Evolutionary conservation across 441 rosid genomes (phyloP).

Genomic region (Mallotus repandus): DNA sequence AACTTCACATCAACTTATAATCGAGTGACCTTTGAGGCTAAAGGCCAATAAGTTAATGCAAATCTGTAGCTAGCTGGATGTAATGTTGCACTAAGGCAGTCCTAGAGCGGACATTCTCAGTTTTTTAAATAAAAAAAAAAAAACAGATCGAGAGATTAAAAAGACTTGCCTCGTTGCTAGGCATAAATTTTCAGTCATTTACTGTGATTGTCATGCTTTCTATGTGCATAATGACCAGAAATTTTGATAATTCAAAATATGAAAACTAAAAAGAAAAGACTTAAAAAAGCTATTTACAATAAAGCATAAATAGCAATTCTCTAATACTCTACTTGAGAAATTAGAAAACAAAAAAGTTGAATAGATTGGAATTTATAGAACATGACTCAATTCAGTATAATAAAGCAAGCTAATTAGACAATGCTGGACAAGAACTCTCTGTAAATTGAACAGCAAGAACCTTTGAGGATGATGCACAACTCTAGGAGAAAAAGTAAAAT

Average conservation of each 20-base stretch:
- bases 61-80: background rate
- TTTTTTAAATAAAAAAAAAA: background rate
- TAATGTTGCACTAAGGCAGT: background rate
- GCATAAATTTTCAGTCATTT: background rate
- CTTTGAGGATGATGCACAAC: conserved; percentile 11
- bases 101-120: too few relatives aligned
- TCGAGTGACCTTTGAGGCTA: background rate
- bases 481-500: conserved; percentile 12
- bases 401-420: background rate
- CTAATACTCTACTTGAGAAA: too few relatives aligned
- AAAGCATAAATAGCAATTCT: background rate
- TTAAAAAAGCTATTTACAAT: background rate
- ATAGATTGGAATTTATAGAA: conserved; percentile 3
- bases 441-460: conserved; percentile 12
- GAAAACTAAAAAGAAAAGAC: background rate
- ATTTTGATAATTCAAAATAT: background rate
- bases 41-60: background rate
- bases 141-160: background rate
- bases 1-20: background rate
- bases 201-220: background rate
- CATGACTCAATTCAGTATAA: background rate
- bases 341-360: background rate
- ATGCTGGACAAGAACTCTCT: background rate
- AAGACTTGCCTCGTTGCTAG: background rate
- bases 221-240: background rate